Evolutionary conservation across 768 basidiomycete species (phyloP).

Genomic region (Serendipita vermifera): DNA sequence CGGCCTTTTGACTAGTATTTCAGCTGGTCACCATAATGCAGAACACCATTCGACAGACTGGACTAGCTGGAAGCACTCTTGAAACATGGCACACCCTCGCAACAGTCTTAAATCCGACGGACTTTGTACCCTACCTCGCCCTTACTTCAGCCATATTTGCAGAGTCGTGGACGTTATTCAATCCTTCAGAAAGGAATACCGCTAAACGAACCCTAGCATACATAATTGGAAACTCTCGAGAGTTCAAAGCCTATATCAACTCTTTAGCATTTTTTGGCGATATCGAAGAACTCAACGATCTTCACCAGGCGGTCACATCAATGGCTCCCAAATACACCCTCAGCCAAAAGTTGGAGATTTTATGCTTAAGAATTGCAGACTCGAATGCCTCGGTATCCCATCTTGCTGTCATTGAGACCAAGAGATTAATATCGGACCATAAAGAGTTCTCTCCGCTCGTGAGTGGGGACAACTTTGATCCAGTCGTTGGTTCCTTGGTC

Average conservation of each 20-base stretch:
- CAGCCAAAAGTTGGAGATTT: not conserved
- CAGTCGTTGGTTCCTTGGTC: constrained; percentile 54
- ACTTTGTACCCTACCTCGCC: constrained; percentile 74
- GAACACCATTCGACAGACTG: constrained; percentile 63
- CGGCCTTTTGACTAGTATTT: not conserved
- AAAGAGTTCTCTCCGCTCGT: constrained; percentile 45
- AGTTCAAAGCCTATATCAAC: constrained; percentile 39
- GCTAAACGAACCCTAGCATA: constrained; percentile 53
- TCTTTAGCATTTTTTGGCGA: constrained; percentile 33
- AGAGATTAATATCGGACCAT: constrained; percentile 27
- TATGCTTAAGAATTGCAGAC: not conserved
- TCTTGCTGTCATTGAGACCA: constrained; percentile 33
- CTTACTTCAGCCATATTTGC: constrained; percentile 78
- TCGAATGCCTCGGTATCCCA: constrained; percentile 4
- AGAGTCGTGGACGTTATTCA: constrained; percentile 58
- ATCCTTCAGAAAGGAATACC: constrained; percentile 34
- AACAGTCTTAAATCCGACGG: constrained; percentile 45
- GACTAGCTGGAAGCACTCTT: constrained; percentile 66
- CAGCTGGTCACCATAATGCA: constrained; percentile 96
- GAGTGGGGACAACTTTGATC: constrained; percentile 79
- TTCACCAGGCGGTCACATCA: constrained; percentile 23
- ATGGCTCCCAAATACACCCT: constrained; percentile 15
- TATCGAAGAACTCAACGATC: constrained; percentile 60
- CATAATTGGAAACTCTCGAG: constrained; percentile 46
- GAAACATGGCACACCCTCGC: constrained; percentile 72